A percentile compares a stretch with the other conserved stretches of the same genome.
phyloP scores from a whole-genome alignment of 2,329 filamentous ascomycete species.

The Neurospora sp. region DNA sequence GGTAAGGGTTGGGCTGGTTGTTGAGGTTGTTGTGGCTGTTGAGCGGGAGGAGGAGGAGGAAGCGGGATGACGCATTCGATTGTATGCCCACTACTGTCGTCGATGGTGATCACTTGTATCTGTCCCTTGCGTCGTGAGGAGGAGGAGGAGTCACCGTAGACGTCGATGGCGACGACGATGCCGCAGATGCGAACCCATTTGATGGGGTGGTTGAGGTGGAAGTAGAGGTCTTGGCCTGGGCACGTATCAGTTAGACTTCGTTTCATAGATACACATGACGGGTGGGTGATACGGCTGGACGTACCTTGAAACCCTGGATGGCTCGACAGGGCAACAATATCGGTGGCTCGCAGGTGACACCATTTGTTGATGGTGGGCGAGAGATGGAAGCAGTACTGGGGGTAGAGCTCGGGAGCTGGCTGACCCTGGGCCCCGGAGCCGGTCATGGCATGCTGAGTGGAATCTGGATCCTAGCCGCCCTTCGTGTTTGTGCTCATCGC shows the following conservation, averaged over 20 bases:
- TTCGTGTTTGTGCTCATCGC: neutral
- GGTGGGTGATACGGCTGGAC: too few relatives aligned
- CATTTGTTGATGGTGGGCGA: slow-evolving; percentile 51
- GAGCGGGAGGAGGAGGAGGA: neutral
- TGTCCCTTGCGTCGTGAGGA: neutral
- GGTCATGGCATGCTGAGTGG: slow-evolving; percentile 16
- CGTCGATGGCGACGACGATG: slow-evolving; percentile 53
- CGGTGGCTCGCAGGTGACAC: slow-evolving; percentile 44
- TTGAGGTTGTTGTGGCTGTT: neutral
- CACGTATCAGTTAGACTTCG: too few relatives aligned
- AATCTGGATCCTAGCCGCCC: neutral
- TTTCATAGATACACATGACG: too few relatives aligned
- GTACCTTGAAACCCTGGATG: slow-evolving; percentile 39
- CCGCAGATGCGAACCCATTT: slow-evolving; percentile 66
- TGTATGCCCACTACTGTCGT: slow-evolving; percentile 53
- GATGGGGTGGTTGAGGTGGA: slow-evolving; percentile 65
- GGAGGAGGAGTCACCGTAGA: slow-evolving; percentile 25
- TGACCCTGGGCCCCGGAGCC: slow-evolving; percentile 1
- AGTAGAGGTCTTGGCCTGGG: slow-evolving; percentile 47
- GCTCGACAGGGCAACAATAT: slow-evolving; percentile 38
- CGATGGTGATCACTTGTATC: slow-evolving; percentile 34
- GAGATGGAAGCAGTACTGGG: slow-evolving; percentile 53
- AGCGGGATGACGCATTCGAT: slow-evolving; percentile 36
- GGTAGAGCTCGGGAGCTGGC: slow-evolving; percentile 35
- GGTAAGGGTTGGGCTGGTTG: neutral